Evolutionary conservation across 1,284 basidiomycete genomes (phyloP).

Genomic region (Trametes hirsuta): DNA sequence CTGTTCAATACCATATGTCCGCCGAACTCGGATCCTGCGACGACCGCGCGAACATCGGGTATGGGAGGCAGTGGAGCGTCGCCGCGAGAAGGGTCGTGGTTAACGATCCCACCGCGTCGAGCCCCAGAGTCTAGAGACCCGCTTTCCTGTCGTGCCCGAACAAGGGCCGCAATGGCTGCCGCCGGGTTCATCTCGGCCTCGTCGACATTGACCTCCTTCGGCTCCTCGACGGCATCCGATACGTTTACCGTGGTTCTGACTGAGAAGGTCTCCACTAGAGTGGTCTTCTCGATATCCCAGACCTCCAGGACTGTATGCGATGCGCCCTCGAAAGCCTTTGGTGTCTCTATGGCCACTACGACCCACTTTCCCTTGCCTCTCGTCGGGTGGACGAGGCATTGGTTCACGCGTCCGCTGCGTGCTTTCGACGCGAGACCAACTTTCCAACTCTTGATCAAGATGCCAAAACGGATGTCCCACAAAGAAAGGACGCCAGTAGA

Average conservation of each 20-base stretch:
- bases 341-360: conserved; percentile 73
- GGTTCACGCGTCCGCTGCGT: conserved; percentile 60
- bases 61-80: conserved; percentile 48
- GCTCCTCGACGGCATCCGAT: conserved; percentile 53
- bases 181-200: conserved; percentile 68
- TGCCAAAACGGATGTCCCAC: conserved; percentile 94
- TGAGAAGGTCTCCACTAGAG: conserved; percentile 71
- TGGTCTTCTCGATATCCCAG: conserved; percentile 78
- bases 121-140: conserved; percentile 20
- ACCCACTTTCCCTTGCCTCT: conserved; percentile 90
- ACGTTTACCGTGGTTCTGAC: conserved; percentile 46
- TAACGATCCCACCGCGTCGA: conserved; percentile 23
- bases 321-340: conserved; percentile 30
- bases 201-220: conserved; percentile 49
- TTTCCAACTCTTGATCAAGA: conserved; percentile 89
- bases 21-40: conserved; percentile 74
- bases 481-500: conserved; percentile 82
- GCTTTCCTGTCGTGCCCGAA: conserved; percentile 48
- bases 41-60: conserved; percentile 64
- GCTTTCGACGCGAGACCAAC: conserved; percentile 63
- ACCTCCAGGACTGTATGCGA: conserved; percentile 66
- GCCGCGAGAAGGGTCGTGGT: conserved; percentile 27
- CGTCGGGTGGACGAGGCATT: conserved; percentile 81
- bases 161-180: conserved; percentile 63
- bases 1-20: conserved; percentile 60